These are phyloP conservation scores for Forsythia suspensa DNA, from an alignment of 257 asterid genomes.

Conservation along the genomic window DNA sequence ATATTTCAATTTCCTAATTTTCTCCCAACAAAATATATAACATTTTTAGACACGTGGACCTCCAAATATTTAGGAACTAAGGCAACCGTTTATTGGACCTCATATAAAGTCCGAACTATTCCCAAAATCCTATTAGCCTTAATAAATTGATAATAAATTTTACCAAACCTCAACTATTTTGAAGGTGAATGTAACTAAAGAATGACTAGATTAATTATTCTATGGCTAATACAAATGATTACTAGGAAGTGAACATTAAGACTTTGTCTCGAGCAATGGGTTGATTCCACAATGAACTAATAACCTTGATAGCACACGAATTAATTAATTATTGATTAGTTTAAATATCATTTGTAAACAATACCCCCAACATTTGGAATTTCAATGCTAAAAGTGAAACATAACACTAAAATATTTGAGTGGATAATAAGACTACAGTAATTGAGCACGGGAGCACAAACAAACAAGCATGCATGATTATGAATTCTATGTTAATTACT, in stretches of 20 bases:
- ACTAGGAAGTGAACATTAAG: background rate
- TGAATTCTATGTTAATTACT: slow-evolving; percentile 32
- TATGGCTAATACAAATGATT: background rate
- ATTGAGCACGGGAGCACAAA: slow-evolving; percentile 36
- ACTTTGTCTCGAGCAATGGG: background rate
- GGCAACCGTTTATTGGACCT: too few relatives aligned
- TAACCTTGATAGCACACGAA: slow-evolving; percentile 11
- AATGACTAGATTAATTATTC: background rate
- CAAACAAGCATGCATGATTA: slow-evolving; percentile 35
- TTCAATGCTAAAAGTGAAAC: slow-evolving; percentile 42
- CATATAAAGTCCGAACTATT: too few relatives aligned
- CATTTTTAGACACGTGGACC: too few relatives aligned
- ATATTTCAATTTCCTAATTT: too few relatives aligned
- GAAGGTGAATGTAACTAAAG: background rate
- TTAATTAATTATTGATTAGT: slow-evolving; percentile 37
- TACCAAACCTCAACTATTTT: background rate
- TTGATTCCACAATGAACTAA: background rate
- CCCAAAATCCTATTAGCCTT: too few relatives aligned
- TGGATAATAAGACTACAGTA: slow-evolving; percentile 24
- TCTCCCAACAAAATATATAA: too few relatives aligned
- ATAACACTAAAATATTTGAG: slow-evolving; percentile 14
- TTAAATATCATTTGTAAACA: slow-evolving; percentile 35
- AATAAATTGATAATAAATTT: too few relatives aligned
- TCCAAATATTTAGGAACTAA: too few relatives aligned
- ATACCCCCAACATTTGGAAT: slow-evolving; percentile 50